phyloP scores from a whole-genome alignment of 805 yeast genomes.

The Millerozyma acaciae region DNA sequence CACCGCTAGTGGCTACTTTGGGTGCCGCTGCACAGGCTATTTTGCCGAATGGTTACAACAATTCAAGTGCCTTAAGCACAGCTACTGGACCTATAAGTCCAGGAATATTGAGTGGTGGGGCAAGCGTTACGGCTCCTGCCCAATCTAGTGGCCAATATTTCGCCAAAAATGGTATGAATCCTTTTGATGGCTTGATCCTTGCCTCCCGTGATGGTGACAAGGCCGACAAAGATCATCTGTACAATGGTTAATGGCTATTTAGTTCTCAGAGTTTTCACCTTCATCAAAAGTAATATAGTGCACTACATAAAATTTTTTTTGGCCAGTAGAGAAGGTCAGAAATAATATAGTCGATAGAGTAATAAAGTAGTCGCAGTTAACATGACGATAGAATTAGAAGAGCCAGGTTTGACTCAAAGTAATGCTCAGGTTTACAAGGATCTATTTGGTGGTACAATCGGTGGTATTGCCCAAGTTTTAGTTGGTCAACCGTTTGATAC shows the following conservation, averaged over 20 bases:
- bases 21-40: conserved; percentile 27
- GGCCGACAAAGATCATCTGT: neutral
- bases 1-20: conserved; percentile 23
- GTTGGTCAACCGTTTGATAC: conserved; percentile 97
- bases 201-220: conserved; percentile 13
- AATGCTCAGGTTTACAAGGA: conserved; percentile 61
- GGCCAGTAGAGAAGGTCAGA: too few species aligned
- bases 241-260: too few species aligned
- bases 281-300: too few species aligned
- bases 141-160: conserved; percentile 30
- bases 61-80: neutral
- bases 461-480: conserved; percentile 93
- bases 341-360: neutral
- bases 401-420: conserved; percentile 32
- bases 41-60: conserved; percentile 12
- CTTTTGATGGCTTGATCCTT: conserved; percentile 36
- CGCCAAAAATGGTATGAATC: conserved; percentile 35
- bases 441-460: conserved; percentile 85
- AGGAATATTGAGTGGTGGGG: conserved; percentile 2
- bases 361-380: neutral
- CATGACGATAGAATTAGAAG: conserved; percentile 45
- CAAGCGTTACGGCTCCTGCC: conserved; percentile 22
- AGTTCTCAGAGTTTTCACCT: too few species aligned
- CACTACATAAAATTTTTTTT: too few species aligned
- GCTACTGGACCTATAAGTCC: conserved; percentile 1